Conservation (phyloP, 2,329 filamentous ascomycete genomes). For the Aspergillus novoparasiticus region DNA sequence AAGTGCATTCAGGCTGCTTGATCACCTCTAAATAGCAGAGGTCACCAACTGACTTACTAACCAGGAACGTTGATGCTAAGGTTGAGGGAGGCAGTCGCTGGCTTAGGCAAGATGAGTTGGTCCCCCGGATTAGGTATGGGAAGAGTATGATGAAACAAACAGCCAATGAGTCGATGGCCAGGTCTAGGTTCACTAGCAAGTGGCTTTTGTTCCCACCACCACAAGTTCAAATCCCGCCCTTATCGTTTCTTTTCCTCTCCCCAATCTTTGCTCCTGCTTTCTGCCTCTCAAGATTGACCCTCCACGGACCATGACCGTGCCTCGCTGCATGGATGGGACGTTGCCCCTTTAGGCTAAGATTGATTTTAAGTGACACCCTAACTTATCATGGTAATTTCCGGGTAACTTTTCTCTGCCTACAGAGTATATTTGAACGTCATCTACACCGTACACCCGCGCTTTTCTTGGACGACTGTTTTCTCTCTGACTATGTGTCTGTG, state of each 20-base stretch:
- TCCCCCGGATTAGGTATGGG: neutral
- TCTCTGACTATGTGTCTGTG: neutral
- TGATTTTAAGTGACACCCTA: neutral
- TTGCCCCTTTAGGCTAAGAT: slow-evolving; percentile 5
- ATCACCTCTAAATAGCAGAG: neutral
- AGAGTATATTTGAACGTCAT: neutral
- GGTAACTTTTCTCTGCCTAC: neutral
- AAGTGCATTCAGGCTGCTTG: neutral
- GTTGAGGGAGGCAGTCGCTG: neutral
- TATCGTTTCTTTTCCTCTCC: neutral
- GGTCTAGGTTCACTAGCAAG: neutral
- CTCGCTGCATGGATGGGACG: neutral
- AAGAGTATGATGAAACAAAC: neutral
- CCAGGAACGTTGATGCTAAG: neutral
- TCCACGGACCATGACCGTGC: slow-evolving; percentile 3
- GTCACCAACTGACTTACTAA: neutral
- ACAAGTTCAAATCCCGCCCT: neutral
- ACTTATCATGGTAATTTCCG: neutral
- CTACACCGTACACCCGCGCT: neutral
- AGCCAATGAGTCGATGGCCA: neutral
- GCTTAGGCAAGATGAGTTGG: neutral
- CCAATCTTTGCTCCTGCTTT: neutral
- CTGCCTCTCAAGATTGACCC: slow-evolving; percentile 6
- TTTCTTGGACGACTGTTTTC: neutral
- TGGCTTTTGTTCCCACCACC: neutral